Percentiles rank a stretch among this genome's conserved stretches.
Evolutionary conservation across 2,329 filamentous ascomycete species (phyloP).

Genomic region (Huntiella moniliformis): DNA sequence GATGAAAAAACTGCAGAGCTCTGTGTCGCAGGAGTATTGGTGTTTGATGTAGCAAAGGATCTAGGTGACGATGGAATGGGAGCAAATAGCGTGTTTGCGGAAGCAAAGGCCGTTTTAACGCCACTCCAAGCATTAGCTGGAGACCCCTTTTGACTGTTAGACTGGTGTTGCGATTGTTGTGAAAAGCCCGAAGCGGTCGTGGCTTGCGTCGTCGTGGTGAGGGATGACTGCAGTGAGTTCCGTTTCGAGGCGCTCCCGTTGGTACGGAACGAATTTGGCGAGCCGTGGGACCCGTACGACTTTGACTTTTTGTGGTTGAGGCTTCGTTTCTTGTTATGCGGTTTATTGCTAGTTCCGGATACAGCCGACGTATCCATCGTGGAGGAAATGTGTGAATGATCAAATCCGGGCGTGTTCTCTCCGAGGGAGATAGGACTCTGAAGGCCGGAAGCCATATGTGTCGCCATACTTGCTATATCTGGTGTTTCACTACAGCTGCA

Average conservation of each 20-base stretch:
- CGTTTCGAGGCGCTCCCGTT: conserved; percentile 2
- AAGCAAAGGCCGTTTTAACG: conserved; percentile 2
- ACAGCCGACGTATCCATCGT: neutral
- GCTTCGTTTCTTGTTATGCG: neutral
- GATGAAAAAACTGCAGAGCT: conserved; percentile 10
- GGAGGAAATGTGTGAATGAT: neutral
- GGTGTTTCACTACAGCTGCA: neutral
- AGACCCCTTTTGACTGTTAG: neutral
- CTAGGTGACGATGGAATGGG: conserved; percentile 6
- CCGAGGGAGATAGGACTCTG: neutral
- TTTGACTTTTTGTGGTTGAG: conserved; percentile 4
- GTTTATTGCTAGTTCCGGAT: neutral
- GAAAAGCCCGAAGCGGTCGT: conserved; percentile 4
- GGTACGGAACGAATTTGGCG: conserved; percentile 2
- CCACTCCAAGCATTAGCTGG: neutral
- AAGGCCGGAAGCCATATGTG: neutral
- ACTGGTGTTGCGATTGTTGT: neutral
- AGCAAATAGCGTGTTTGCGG: neutral
- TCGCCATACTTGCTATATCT: neutral
- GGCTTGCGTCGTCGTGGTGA: conserved; percentile 5
- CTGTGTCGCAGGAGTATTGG: conserved; percentile 5
- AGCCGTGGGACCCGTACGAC: conserved; percentile 6
- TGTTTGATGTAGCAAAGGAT: conserved; percentile 8
- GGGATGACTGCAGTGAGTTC: conserved; percentile 4
- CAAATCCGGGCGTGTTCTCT: neutral